Evolutionary conservation across 306 rosid species (phyloP).

Genomic region (Cicer bijugum): DNA sequence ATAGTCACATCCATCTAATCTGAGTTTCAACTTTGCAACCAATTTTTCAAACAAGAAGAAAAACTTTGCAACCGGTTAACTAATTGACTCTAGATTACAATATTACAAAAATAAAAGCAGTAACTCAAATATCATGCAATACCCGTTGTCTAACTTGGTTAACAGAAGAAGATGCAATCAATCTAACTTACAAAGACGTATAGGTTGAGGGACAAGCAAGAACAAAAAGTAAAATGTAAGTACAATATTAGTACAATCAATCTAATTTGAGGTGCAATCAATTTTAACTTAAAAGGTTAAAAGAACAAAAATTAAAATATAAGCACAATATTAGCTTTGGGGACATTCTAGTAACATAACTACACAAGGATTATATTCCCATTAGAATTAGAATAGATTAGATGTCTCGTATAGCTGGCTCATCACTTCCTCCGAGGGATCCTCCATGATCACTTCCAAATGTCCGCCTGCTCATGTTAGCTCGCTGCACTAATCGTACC

Average conservation of each 20-base stretch:
- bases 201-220: neutral
- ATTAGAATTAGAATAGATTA: slow-evolving; percentile 22
- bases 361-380: slow-evolving; percentile 1
- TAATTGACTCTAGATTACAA: slow-evolving; percentile 39
- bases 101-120: slow-evolving; percentile 38
- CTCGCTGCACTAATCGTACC: slow-evolving; percentile 90
- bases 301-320: neutral
- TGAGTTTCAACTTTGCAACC: neutral
- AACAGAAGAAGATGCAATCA: slow-evolving; percentile 39
- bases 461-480: slow-evolving; percentile 97
- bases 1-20: neutral
- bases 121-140: slow-evolving; percentile 48
- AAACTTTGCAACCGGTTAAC: slow-evolving; percentile 44
- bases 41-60: too few species aligned
- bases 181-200: slow-evolving; percentile 33
- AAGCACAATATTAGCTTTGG: slow-evolving; percentile 32
- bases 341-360: slow-evolving; percentile 12
- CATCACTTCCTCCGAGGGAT: slow-evolving; percentile 62
- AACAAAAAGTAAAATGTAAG: neutral
- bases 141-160: slow-evolving; percentile 43
- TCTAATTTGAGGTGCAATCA: too few species aligned
- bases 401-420: slow-evolving; percentile 51
- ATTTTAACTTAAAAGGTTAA: too few species aligned
- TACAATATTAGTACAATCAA: slow-evolving; percentile 22
- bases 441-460: slow-evolving; percentile 82